These are phyloP conservation scores for Suillus paluster DNA, from an alignment of 768 basidiomycete species.

Conservation along the genomic window DNA sequence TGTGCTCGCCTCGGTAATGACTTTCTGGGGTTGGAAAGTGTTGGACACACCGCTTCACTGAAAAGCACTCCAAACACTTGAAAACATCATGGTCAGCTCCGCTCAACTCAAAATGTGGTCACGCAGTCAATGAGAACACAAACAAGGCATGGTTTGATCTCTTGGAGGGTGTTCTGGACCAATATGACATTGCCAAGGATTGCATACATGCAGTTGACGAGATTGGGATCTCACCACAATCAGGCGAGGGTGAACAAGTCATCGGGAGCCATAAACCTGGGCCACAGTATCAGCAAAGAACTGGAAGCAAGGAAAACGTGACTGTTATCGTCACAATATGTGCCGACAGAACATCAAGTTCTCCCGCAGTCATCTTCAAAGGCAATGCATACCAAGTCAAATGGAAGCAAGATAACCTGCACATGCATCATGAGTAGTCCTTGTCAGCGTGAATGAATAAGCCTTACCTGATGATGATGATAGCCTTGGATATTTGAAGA, in stretches of 20 bases:
- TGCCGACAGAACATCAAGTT: slow-evolving; percentile 40
- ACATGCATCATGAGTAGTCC: slow-evolving; percentile 33
- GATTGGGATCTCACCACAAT: slow-evolving; percentile 16
- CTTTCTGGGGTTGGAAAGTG: slow-evolving; percentile 42
- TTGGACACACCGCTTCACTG: slow-evolving; percentile 37
- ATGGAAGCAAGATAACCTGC: slow-evolving; percentile 27
- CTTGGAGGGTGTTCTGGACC: slow-evolving; percentile 26
- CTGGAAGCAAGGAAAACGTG: slow-evolving; percentile 27
- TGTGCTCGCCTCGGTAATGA: slow-evolving; percentile 28
- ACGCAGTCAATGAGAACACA: slow-evolving; percentile 41
- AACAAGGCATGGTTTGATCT: slow-evolving; percentile 40
- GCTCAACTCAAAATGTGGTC: slow-evolving; percentile 39
- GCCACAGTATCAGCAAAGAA: slow-evolving; percentile 23
- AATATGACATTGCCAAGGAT: slow-evolving; percentile 4
- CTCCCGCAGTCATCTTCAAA: slow-evolving; percentile 40
- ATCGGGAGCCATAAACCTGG: slow-evolving; percentile 9
- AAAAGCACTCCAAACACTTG: slow-evolving; percentile 33
- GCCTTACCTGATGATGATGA: background rate
- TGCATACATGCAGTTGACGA: slow-evolving; percentile 25
- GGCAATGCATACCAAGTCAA: slow-evolving; percentile 24
- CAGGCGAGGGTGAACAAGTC: slow-evolving; percentile 8
- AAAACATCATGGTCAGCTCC: slow-evolving; percentile 32
- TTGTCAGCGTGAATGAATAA: background rate
- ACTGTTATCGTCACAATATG: slow-evolving; percentile 45
- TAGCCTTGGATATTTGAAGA: slow-evolving; percentile 19